These are phyloP conservation scores for Pseudogymnoascus sp. DNA, from an alignment of 2,329 filamentous ascomycete genomes.

Conservation along the genomic window DNA sequence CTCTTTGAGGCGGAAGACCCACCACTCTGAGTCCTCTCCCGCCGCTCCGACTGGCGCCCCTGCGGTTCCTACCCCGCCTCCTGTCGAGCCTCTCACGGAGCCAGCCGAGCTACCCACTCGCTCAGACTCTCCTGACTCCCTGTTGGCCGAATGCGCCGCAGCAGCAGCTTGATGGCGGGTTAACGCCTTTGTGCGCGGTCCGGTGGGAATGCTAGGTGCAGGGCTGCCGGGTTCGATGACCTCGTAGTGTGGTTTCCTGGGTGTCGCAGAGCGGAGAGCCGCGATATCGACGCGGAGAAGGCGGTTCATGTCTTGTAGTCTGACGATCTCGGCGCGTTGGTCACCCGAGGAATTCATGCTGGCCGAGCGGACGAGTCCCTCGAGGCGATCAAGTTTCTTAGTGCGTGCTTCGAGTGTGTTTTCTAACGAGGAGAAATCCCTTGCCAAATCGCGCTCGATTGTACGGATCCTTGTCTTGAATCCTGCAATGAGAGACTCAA, in stretches of 20 bases:
- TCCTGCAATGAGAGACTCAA: slow-evolving; percentile 69
- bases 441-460: slow-evolving; percentile 84
- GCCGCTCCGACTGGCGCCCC: neutral
- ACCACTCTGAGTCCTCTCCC: slow-evolving; percentile 37
- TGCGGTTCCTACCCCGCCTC: neutral
- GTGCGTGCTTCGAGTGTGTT: slow-evolving; percentile 68
- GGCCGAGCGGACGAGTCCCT: slow-evolving; percentile 65
- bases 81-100: neutral
- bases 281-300: slow-evolving; percentile 57
- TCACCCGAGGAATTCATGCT: slow-evolving; percentile 33
- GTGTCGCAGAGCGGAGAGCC: slow-evolving; percentile 56
- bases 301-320: slow-evolving; percentile 54
- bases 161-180: slow-evolving; percentile 46
- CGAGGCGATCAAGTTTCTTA: slow-evolving; percentile 81
- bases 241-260: slow-evolving; percentile 40
- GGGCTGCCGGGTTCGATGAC: slow-evolving; percentile 23
- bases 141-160: slow-evolving; percentile 26
- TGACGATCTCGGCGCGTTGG: slow-evolving; percentile 43
- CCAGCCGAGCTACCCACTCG: neutral
- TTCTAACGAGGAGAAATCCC: slow-evolving; percentile 83
- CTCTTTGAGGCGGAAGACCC: slow-evolving; percentile 78
- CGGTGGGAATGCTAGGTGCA: slow-evolving; percentile 29
- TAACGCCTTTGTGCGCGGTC: slow-evolving; percentile 34
- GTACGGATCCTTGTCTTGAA: slow-evolving; percentile 74
- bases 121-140: slow-evolving; percentile 12